These are phyloP conservation scores for Durusdinium trenchii DNA, from an alignment of 73 alveolate species.

Conservation along the genomic window DNA sequence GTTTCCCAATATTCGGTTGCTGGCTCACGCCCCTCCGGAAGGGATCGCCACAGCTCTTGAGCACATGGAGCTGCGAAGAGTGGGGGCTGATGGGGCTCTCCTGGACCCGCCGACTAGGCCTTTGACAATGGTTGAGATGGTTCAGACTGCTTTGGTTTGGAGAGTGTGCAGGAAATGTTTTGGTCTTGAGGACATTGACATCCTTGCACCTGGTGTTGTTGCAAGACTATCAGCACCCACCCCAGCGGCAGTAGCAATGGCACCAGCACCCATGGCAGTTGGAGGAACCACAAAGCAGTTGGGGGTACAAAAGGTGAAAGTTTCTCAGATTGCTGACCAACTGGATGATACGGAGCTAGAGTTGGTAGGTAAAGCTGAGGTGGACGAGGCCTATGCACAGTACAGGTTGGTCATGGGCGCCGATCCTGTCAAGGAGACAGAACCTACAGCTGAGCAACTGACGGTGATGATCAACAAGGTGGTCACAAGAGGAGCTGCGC, in stretches of 20 bases:
- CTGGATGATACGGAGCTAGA: constrained; percentile 19
- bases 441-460: constrained; percentile 9
- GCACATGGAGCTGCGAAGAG: no score
- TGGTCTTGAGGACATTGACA: not conserved
- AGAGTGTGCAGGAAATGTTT: not conserved
- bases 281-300: not conserved
- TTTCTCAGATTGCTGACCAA: not conserved
- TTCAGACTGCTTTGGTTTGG: not conserved
- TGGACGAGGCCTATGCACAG: not conserved
- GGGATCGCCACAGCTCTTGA: not conserved
- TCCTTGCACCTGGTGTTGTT: not conserved
- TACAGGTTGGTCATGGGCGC: not conserved
- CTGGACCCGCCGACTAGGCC: no score
- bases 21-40: no score
- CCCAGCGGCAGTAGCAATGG: not conserved
- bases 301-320: not conserved
- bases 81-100: no score
- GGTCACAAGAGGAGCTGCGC: not conserved
- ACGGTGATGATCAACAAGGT: not conserved
- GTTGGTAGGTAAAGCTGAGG: not conserved
- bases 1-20: no score
- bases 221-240: not conserved
- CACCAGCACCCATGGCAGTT: not conserved
- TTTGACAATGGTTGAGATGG: not conserved
- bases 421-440: not conserved